phyloP scores from a whole-genome alignment of 2,329 filamentous ascomycete genomes.

The Stemphylium lycopersici region DNA sequence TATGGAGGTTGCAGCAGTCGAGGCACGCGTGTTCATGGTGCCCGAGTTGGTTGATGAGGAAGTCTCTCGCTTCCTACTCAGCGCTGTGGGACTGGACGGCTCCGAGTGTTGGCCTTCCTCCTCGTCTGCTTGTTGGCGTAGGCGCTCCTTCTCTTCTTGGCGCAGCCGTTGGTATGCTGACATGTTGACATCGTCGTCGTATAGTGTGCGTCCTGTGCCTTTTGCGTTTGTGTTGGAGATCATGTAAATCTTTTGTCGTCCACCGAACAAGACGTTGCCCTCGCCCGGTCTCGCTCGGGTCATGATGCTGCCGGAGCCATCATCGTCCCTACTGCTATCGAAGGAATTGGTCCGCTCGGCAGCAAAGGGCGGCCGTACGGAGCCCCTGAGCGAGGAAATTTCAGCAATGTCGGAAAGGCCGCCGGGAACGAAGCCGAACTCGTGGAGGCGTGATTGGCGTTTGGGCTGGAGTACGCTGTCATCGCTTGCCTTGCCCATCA shows the following conservation, averaged over 20 bases:
- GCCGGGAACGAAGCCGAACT: conserved; percentile 68
- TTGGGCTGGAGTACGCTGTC: conserved; percentile 89
- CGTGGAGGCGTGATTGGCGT: conserved; percentile 75
- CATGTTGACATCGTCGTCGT: conserved; percentile 83
- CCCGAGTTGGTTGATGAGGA: conserved; percentile 81
- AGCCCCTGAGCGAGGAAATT: conserved; percentile 72
- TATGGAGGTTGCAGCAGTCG: conserved; percentile 87
- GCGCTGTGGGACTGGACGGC: conserved; percentile 60
- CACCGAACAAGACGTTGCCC: conserved; percentile 92
- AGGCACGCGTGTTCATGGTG: conserved; percentile 70
- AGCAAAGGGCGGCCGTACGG: conserved; percentile 63
- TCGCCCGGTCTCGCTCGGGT: conserved; percentile 80
- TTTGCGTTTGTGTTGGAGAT: conserved; percentile 64
- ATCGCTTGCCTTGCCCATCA: conserved; percentile 91
- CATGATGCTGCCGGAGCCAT: conserved; percentile 80
- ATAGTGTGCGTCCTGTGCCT: conserved; percentile 66
- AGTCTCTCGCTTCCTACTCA: conserved; percentile 79
- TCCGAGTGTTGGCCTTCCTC: conserved; percentile 50
- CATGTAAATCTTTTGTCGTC: conserved; percentile 93
- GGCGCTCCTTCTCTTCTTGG: conserved; percentile 58
- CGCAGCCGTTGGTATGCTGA: conserved; percentile 84
- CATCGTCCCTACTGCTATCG: conserved; percentile 67
- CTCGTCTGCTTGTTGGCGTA: conserved; percentile 37
- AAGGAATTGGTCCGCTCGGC: conserved; percentile 69
- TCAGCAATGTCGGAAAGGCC: conserved; percentile 86